These are phyloP conservation scores for Naumovozyma baii DNA, from an alignment of 805 yeast species.

Conservation along the genomic window DNA sequence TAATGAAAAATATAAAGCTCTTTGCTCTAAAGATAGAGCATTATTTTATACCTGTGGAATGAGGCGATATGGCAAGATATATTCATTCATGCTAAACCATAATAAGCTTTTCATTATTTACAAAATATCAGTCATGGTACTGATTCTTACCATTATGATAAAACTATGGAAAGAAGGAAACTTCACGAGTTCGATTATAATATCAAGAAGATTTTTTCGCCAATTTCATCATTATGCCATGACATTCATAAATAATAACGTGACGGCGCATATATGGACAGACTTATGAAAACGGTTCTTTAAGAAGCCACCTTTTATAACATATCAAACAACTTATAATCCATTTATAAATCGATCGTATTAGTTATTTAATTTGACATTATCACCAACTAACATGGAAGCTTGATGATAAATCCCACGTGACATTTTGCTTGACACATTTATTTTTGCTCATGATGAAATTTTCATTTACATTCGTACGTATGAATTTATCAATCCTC, in stretches of 20 bases:
- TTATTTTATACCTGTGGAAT: neutral
- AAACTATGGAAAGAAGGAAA: neutral
- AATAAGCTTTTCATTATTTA: neutral
- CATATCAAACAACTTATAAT: too few species aligned
- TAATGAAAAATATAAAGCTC: slow-evolving; percentile 7
- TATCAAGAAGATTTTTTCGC: neutral
- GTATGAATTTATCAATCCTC: too few species aligned
- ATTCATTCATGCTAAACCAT: neutral
- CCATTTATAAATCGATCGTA: too few species aligned
- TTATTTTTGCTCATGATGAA: neutral
- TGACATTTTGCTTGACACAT: neutral
- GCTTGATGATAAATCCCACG: neutral
- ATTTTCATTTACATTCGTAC: too few species aligned
- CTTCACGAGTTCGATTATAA: too few species aligned
- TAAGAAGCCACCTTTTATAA: neutral
- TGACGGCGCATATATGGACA: neutral
- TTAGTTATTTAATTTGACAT: too few species aligned
- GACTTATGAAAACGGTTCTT: neutral
- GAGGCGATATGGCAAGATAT: neutral
- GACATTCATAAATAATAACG: neutral
- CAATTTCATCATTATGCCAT: neutral
- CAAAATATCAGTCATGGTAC: neutral
- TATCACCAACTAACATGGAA: too few species aligned
- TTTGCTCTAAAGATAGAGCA: neutral
- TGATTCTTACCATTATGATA: neutral